Base-by-base conservation (phyloP, 495 filamentous ascomycete genomes). In the Trichoderma reesei region DNA sequence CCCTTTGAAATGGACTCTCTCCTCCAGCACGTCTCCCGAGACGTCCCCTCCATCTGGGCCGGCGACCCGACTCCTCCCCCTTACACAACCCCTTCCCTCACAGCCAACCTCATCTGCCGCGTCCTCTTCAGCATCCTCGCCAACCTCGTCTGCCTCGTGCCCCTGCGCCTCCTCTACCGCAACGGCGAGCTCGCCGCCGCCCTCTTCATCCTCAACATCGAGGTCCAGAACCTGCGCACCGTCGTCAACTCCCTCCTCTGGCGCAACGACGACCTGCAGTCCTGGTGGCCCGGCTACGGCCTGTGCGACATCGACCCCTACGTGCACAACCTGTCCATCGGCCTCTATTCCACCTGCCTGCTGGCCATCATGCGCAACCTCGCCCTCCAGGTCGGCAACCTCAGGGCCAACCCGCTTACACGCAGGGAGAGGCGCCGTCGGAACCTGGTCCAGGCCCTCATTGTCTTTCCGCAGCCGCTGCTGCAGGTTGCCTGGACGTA, bases 301-400 rank as follows among this genome's bases (percentile, higher is more conserved):
- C 84, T 92, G 65, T 98, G 94, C 70, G 94, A 98, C 73, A 71
- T 97, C 34, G 82, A 96, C 72, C 80, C 84, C 61, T 91, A 91
- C 69, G 60, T 92, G 42, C 63, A 62, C 59, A 76, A 63, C 41
- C 69, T 75, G 20, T 74, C 86, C 64, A 80, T 87, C 60, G 86
- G 84, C 6, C 74, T 80, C 51, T 83, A 82, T 63, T 79, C 89
- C n/a, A 88, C 82, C 33, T 77, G 85, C 18, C 79, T 90, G n/a
- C 67, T 75, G 84, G 67, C 79, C 80, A 88, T 96, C 66, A 88
- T 95, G 72, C 84, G 86, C n/a, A 82, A 82, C 54, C 81, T 98
- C 10, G 87, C 90, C 41, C 69, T 90, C 68, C 87, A 94, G 68
- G 86, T 90, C 18, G 79, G 85, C 16, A 75, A 83, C 4, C 75